Evolutionary conservation across 2,329 filamentous ascomycete genomes (phyloP), one percentile per base, ranked within the genome.

Genomic region (Apiospora aurea): DNA sequence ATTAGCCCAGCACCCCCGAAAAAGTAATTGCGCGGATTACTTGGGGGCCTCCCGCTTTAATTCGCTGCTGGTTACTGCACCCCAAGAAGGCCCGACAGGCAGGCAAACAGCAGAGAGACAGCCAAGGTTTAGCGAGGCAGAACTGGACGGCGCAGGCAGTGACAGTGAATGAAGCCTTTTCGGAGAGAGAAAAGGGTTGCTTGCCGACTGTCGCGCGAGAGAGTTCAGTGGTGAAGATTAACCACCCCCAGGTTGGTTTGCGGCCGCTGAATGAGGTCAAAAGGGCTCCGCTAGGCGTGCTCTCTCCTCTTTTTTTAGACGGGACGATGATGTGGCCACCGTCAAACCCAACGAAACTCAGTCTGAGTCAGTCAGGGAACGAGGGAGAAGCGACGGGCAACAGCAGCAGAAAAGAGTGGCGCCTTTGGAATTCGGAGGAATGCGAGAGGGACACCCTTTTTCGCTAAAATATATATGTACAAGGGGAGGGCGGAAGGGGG

Each of bases 261-360:
- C 57, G 34, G 14, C 57, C 57, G 57, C 57, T 64, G 41, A 64
- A 64, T 64, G 57, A 64, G 13, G 57, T 64, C n/a, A 41, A 64
- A 41, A n/a, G 34, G 57, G 57, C 57, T 64, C 57, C 57, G 57
- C 57, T 64, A 41, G 57, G 41, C 16, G 10, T 24, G 34, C 57
- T 64, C 57, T 29, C 34, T 64, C 34, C 41, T 64, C 24, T 61
- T 41, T 61, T 41, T 64, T 64, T 64, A 64, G 57, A 64, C 57
- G 57, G 47, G 72, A 72, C 69, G 78, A 73, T 80, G 79, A 80
- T 80, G 79, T 80, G 79, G 79, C 79, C 76, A 77, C 78, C 73
- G 76, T 78, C 78, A 79, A 77, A 78, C 74, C 78, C 77, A 79
- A 78, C 78, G 77, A 79, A 78, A 80, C 78, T 76, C 74, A 77